Conservation (phyloP, 2,329 filamentous ascomycete genomes). For the Alternaria dauci region DNA sequence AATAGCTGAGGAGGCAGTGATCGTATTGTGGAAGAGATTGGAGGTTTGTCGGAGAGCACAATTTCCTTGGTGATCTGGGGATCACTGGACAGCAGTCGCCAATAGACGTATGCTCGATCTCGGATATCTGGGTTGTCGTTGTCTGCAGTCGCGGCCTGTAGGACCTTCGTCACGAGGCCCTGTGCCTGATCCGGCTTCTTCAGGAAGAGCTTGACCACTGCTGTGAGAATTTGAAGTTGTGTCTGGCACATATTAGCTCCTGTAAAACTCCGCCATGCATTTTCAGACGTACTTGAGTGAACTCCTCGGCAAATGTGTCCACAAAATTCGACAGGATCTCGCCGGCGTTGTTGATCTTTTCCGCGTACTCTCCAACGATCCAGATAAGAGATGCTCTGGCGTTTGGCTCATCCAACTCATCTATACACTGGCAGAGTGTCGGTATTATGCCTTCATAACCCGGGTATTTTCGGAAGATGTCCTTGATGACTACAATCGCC, state of each 20-base stretch:
- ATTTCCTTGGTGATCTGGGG: conserved; percentile 91
- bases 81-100: conserved; percentile 93
- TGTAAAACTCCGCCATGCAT: too few relatives aligned
- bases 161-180: conserved; percentile 88
- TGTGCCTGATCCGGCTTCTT: conserved; percentile 96
- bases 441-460: conserved; percentile 98
- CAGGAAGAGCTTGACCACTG: conserved; percentile 95
- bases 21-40: conserved; percentile 92
- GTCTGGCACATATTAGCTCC: conserved; percentile 66
- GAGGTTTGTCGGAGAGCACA: conserved; percentile 90
- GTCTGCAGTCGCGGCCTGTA: conserved; percentile 90
- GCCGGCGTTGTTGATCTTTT: conserved; percentile 99
- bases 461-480: conserved; percentile 96
- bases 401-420: conserved; percentile 93
- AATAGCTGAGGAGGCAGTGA: conserved; percentile 83
- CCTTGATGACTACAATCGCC: conserved; percentile 98
- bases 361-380: conserved; percentile 98
- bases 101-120: conserved; percentile 97
- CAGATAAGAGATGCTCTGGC: conserved; percentile 92
- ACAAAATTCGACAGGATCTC: conserved; percentile 92
- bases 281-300: conserved; percentile 77
- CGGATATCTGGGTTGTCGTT: conserved; percentile 98
- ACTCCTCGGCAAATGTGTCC: conserved; percentile 94
- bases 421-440: conserved; percentile 93
- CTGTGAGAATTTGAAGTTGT: conserved; percentile 96